Conservation (phyloP, 2,329 filamentous ascomycete genomes). For the Penicillium sumatraense region DNA sequence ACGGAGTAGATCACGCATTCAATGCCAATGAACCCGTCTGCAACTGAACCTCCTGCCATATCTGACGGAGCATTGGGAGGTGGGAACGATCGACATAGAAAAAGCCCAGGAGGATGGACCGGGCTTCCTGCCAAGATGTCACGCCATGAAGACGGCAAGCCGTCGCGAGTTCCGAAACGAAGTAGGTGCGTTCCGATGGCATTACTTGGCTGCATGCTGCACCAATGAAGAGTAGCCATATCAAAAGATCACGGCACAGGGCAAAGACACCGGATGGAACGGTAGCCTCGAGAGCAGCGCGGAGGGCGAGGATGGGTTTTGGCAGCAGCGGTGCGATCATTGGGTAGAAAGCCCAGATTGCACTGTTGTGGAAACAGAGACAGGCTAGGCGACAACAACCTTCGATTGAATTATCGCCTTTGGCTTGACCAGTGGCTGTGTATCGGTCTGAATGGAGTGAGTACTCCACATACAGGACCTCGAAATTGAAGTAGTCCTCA, state of each 20-base stretch:
- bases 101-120: slow-evolving; percentile 35
- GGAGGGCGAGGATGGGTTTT: slow-evolving; percentile 39
- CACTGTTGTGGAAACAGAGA: slow-evolving; percentile 44
- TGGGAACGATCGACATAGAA: slow-evolving; percentile 44
- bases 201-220: slow-evolving; percentile 35
- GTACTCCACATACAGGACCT: slow-evolving; percentile 45
- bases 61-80: slow-evolving; percentile 30
- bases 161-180: slow-evolving; percentile 36
- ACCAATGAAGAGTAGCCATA: slow-evolving; percentile 44
- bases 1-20: slow-evolving; percentile 9
- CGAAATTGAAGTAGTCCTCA: slow-evolving; percentile 46
- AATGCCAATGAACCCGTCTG: slow-evolving; percentile 18
- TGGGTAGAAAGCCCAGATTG: slow-evolving; percentile 46
- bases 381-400: slow-evolving; percentile 44
- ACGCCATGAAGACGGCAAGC: slow-evolving; percentile 34
- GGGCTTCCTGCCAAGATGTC: slow-evolving; percentile 39
- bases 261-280: slow-evolving; percentile 38
- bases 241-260: slow-evolving; percentile 38
- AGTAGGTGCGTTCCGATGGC: slow-evolving; percentile 35
- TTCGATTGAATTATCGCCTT: slow-evolving; percentile 43
- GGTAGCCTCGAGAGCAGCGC: slow-evolving; percentile 37
- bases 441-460: slow-evolving; percentile 43
- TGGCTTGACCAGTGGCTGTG: slow-evolving; percentile 35
- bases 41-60: slow-evolving; percentile 39
- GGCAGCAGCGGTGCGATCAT: slow-evolving; percentile 39